Base-by-base conservation (phyloP, 2,329 filamentous ascomycete species). In the Colletotrichum tofieldiae region DNA sequence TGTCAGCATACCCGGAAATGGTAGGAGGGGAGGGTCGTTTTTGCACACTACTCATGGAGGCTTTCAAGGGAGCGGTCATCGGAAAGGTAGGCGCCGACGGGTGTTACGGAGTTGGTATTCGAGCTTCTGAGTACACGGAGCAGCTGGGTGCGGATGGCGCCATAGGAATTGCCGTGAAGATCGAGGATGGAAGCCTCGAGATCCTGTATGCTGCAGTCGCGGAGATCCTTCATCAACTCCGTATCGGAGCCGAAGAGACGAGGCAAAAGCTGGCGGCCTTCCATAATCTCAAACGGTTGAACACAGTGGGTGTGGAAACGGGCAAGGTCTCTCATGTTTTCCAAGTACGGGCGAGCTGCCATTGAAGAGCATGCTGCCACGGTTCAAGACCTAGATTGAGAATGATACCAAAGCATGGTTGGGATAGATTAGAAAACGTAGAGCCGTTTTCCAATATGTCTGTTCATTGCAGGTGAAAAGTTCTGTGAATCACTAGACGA, bases 41-140 rank as follows among this genome's bases (percentile, higher is more conserved):
- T 74, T 87, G 85, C 60, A 88, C 85, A 0, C 73, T 74, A 9
- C 77, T 88, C 1, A 86, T 87, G 84, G 37, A 67, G 12, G 76
- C 76, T 1, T 87, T 82, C 63, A 54, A 74, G 2, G 84, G 82
- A 0, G 37, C 70, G 0, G 64, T 86, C 0, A 80, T 86, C 47
- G 85, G 86, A 1, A 88, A 88, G 72, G 52, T 87, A 3, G 86
- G 86, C 0, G 86, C 86, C 0, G 85, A 87, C 74, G 86, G 80
- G 0, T 88, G 84, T 59, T 88, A 88, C 74, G 84, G 81, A 0
- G 76, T 87, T 9, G 85, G 82, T 0, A 75, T 87, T 3, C 78
- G 82, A n/a, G 78, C 76, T 9, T 83, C 81, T 0, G 77, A 81
- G 35, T 73, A 79, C 26, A 85, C 84, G 0, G 75, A 66, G n/a